Conservation (phyloP, 495 filamentous ascomycete species). For the Chaetomium tenue region DNA sequence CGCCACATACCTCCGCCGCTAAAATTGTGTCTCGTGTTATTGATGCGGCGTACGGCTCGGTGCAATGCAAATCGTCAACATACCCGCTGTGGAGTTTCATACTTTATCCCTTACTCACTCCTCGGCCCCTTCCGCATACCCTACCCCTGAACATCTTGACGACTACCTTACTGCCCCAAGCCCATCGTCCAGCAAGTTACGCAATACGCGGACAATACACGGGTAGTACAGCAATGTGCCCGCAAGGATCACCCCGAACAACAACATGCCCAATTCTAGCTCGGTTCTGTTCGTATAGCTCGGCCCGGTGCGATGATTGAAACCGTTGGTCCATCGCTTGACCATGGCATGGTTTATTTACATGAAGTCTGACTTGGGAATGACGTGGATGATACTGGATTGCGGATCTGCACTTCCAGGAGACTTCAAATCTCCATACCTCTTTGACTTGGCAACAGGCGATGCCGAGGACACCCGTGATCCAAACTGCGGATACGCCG, state of each 20-base stretch:
- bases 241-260: background rate
- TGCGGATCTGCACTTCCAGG: background rate
- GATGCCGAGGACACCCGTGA: background rate
- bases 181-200: background rate
- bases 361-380: background rate
- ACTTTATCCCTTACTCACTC: background rate
- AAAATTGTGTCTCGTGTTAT: background rate
- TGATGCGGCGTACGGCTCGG: background rate
- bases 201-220: background rate
- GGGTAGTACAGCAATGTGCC: background rate
- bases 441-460: background rate
- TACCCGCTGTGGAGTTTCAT: background rate
- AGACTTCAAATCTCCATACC: background rate
- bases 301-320: background rate
- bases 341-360: too few relatives aligned
- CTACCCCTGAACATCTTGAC: background rate
- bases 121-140: background rate
- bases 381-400: background rate
- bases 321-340: background rate
- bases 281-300: conserved; percentile 3
- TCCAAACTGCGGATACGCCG: background rate
- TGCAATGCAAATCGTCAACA: background rate
- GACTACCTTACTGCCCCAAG: too few relatives aligned
- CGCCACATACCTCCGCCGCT: background rate
- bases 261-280: background rate